Evolutionary conservation across 1,139 yeast species (phyloP).

Genomic region (Taphrina confusa): DNA sequence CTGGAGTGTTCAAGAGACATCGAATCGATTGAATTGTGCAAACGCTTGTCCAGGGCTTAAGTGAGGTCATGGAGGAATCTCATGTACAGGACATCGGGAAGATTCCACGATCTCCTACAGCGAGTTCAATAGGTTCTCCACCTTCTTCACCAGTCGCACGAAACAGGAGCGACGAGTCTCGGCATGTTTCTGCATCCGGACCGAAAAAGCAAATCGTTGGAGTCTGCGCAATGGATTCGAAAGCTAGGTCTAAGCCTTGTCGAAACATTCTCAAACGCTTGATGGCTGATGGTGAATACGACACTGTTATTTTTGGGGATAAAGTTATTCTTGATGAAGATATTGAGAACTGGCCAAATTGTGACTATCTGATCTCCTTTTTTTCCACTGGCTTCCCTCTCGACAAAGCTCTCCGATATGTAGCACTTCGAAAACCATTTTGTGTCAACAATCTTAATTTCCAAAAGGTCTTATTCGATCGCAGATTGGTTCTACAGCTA

Average conservation of each 20-base stretch:
- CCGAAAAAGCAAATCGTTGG: conserved; percentile 76
- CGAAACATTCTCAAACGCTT: conserved; percentile 83
- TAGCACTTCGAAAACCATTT: conserved; percentile 83
- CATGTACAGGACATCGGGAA: not conserved
- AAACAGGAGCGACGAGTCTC: conserved; percentile 1
- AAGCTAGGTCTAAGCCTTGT: conserved; percentile 94
- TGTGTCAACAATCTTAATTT: conserved; percentile 82
- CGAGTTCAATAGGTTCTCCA: conserved; percentile 22
- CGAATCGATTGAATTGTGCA: no score
- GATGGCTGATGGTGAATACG: conserved; percentile 73
- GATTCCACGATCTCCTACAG: conserved; percentile 14
- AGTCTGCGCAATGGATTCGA: conserved; percentile 98
- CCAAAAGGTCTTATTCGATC: conserved; percentile 95
- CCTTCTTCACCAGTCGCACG: not conserved
- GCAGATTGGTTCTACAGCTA: conserved; percentile 82
- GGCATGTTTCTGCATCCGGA: not conserved
- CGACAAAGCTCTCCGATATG: conserved; percentile 91
- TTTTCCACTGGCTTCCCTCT: conserved; percentile 96
- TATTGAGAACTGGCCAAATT: conserved; percentile 97
- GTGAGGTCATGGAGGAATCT: no score
- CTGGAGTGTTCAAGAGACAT: no score
- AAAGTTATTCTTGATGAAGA: conserved; percentile 90
- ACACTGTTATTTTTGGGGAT: conserved; percentile 95
- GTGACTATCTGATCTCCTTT: conserved; percentile 90
- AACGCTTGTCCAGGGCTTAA: no score